phyloP scores from a whole-genome alignment of 495 filamentous ascomycete genomes.

The Parmelia sp. region DNA sequence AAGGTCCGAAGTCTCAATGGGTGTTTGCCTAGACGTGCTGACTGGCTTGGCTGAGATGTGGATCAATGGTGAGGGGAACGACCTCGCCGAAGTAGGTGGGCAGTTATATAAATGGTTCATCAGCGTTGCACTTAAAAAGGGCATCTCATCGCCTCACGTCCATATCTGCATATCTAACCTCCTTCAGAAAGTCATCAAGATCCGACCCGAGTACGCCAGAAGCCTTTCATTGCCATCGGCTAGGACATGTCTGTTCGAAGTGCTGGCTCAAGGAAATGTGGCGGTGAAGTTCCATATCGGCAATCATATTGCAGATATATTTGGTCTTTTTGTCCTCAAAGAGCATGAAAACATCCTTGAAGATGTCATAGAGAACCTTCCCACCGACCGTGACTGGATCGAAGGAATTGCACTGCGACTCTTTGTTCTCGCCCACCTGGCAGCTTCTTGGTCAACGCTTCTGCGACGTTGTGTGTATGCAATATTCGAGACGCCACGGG shows the following conservation, averaged over 20 bases:
- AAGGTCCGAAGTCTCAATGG: conserved; percentile 69
- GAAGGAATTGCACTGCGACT: conserved; percentile 86
- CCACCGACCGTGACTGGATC: conserved; percentile 57
- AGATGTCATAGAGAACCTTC: conserved; percentile 67
- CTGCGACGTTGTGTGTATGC: conserved; percentile 80
- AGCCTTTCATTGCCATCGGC: conserved; percentile 55
- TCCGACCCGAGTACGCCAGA: conserved; percentile 56
- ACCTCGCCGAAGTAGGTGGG: conserved; percentile 55
- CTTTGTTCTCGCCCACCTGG: conserved; percentile 65
- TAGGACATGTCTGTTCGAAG: conserved; percentile 64
- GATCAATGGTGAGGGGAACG: conserved; percentile 46
- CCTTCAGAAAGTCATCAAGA: conserved; percentile 59
- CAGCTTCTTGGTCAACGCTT: conserved; percentile 72
- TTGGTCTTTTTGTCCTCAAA: conserved; percentile 68
- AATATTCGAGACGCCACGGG: conserved; percentile 81
- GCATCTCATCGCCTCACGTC: conserved; percentile 59
- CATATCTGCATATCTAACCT: conserved; percentile 60
- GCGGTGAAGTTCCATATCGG: conserved; percentile 71
- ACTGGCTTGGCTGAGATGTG: conserved; percentile 58
- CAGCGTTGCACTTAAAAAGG: conserved; percentile 53
- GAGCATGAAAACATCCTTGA: conserved; percentile 76
- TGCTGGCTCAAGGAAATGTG: conserved; percentile 61
- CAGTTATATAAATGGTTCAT: conserved; percentile 80
- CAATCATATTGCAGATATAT: conserved; percentile 62
- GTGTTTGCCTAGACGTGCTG: conserved; percentile 65